Base-by-base conservation (phyloP, 148 eudicot species). In the Tetragonia tetragonoides region DNA sequence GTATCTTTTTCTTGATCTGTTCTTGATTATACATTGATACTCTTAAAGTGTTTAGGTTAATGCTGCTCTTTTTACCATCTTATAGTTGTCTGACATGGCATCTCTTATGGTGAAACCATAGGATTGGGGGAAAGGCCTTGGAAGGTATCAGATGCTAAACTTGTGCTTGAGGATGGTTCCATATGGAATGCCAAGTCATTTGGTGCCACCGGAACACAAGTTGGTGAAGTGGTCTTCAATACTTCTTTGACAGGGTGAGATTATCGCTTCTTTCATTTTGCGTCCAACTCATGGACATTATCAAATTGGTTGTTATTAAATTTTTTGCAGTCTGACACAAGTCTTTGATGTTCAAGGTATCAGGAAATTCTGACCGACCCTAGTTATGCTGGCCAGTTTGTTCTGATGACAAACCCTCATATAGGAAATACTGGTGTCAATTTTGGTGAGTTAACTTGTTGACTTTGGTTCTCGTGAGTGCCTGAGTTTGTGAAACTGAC, bases 301-400 rank as follows among this genome's bases (percentile, higher is more conserved):
- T 41, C 38, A 47, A 3, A 6, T 10, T 15, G 34, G 34, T 18
- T 57, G 17, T 57, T 66, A 18, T 15, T 12, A 17, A 34, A 40
- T 42, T 42, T 8, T 41, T 79, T 40, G 34, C 54, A 41, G 59
- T 23, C 20, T 73, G 46, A 79, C 23, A 20, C 7, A 3, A 4
- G 17, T 21, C 34, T 65, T 37, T 39, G 17, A 47, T 66, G 9
- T 44, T 84, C 62, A 87, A 93, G 99, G 83, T 95, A 95, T 83
- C 99, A 95, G 74, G 99, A 95, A 83, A 95, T 92, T 86, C 83
- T 95, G 77, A 95, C 99, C 24, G 99, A 95, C 84, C 99, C 99
- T 64, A 95, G 99, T 85, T 95, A 95, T 78, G 99, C 99, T 63
- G 99, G 99, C 75, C 99, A 95, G 79, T 95, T 95, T 90, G 99